Evolutionary conservation across 2,329 filamentous ascomycete species (phyloP).

Genomic region (Trichophyton verrucosum): DNA sequence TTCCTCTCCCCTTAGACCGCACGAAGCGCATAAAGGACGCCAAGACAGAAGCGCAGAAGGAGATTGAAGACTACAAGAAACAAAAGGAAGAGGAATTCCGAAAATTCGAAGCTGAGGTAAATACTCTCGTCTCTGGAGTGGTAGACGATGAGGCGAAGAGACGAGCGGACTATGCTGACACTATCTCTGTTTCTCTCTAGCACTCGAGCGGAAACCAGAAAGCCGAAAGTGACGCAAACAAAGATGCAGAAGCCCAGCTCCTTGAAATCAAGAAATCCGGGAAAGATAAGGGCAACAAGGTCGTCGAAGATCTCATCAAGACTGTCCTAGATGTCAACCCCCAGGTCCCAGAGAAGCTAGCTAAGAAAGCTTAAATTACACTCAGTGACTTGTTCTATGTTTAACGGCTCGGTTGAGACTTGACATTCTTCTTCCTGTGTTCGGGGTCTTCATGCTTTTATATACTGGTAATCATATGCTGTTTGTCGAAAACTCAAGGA

Average conservation of each 20-base stretch:
- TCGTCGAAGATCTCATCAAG: conserved; percentile 69
- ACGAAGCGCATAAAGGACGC: conserved; percentile 97
- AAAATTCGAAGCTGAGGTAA: conserved; percentile 73
- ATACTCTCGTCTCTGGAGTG: background rate
- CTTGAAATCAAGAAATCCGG: conserved; percentile 70
- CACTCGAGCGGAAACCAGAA: conserved; percentile 84
- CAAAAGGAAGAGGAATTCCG: conserved; percentile 91
- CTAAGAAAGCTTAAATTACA: background rate
- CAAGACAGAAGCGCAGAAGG: conserved; percentile 90
- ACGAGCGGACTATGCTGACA: conserved; percentile 43
- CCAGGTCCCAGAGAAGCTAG: conserved; percentile 43
- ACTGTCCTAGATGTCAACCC: conserved; percentile 80
- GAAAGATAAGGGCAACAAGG: conserved; percentile 63
- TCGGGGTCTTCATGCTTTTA: background rate
- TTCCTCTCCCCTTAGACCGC: conserved; percentile 48
- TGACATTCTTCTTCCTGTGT: background rate
- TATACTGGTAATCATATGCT: background rate
- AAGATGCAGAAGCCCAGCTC: conserved; percentile 70
- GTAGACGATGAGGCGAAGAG: conserved; percentile 49
- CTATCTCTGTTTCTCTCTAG: conserved; percentile 35
- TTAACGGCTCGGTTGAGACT: background rate
- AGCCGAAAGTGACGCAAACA: conserved; percentile 65
- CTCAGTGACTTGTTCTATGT: background rate
- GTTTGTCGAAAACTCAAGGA: background rate
- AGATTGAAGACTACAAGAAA: conserved; percentile 84